These are phyloP conservation scores for Aspergillus kassunensis DNA, from an alignment of 495 filamentous ascomycete species.

Conservation along the genomic window DNA sequence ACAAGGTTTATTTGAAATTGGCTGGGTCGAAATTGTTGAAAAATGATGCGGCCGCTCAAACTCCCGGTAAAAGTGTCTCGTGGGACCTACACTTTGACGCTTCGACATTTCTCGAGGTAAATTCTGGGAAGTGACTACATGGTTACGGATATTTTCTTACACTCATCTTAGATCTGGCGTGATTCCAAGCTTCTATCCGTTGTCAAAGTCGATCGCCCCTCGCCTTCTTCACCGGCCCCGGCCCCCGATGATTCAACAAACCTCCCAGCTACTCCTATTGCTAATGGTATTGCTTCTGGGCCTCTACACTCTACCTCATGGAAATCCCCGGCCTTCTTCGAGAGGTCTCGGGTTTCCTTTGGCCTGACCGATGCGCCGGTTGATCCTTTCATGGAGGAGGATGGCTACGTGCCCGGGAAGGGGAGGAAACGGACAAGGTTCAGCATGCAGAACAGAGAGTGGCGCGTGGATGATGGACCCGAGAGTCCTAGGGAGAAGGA, in stretches of 20 bases:
- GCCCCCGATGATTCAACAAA: slow-evolving; percentile 10
- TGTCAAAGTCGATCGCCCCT: slow-evolving; percentile 47
- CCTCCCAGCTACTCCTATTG: slow-evolving; percentile 27
- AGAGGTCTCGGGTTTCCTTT: slow-evolving; percentile 57
- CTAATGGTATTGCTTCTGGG: slow-evolving; percentile 8
- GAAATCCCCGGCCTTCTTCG: slow-evolving; percentile 75
- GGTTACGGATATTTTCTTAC: slow-evolving; percentile 4
- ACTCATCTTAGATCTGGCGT: slow-evolving; percentile 30
- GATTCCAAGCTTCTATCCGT: slow-evolving; percentile 27
- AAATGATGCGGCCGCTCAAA: slow-evolving; percentile 41
- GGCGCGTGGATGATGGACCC: slow-evolving; percentile 66
- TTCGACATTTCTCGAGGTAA: slow-evolving; percentile 58
- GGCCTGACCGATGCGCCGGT: slow-evolving; percentile 55
- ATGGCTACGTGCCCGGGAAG: slow-evolving; percentile 56
- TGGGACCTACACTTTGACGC: slow-evolving; percentile 66
- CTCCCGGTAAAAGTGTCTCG: slow-evolving; percentile 65
- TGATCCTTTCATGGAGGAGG: slow-evolving; percentile 70
- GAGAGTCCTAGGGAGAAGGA: slow-evolving; percentile 58
- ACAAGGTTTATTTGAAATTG: slow-evolving; percentile 66
- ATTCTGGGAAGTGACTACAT: background rate
- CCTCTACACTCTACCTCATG: slow-evolving; percentile 32
- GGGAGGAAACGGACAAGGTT: slow-evolving; percentile 72
- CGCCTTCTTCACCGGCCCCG: slow-evolving; percentile 20
- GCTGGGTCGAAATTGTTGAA: slow-evolving; percentile 58
- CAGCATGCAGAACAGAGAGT: slow-evolving; percentile 59